Conservation (phyloP, 306 rosid species). For the Dalbergia cultrata region DNA sequence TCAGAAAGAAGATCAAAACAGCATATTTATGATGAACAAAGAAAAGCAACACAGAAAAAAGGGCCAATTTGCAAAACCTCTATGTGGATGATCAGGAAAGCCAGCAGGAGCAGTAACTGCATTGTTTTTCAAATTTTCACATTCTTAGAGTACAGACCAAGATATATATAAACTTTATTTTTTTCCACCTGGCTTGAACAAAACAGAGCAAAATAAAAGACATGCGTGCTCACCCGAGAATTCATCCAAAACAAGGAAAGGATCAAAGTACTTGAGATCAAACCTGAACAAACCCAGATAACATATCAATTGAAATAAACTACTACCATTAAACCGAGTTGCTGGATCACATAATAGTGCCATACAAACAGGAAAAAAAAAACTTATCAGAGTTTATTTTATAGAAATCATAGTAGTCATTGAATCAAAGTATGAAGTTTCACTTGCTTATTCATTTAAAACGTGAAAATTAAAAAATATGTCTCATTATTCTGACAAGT, state of each 20-base stretch:
- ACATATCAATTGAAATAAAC: neutral
- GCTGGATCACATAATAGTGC: neutral
- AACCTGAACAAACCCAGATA: constrained; percentile 62
- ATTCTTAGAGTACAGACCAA: constrained; percentile 37
- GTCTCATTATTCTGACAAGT: no score
- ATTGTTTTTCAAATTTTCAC: constrained; percentile 33
- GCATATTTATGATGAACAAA: neutral
- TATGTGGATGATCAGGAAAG: constrained; percentile 97
- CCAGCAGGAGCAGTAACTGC: constrained; percentile 98
- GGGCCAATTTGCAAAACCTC: constrained; percentile 61
- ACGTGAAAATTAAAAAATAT: no score
- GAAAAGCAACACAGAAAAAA: neutral
- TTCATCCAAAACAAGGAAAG: constrained; percentile 92
- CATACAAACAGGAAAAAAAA: neutral
- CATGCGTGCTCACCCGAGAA: constrained; percentile 76
- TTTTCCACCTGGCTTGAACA: neutral
- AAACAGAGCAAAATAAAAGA: constrained; percentile 42
- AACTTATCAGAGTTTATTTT: no score
- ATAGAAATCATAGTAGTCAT: no score
- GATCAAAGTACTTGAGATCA: constrained; percentile 94
- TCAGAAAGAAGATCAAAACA: constrained; percentile 39
- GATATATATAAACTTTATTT: neutral
- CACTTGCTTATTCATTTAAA: no score
- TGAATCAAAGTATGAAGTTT: no score
- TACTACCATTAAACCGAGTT: no score